phyloP scores from a whole-genome alignment of 83 land plant genomes.

The Isoetes engelmannii region DNA sequence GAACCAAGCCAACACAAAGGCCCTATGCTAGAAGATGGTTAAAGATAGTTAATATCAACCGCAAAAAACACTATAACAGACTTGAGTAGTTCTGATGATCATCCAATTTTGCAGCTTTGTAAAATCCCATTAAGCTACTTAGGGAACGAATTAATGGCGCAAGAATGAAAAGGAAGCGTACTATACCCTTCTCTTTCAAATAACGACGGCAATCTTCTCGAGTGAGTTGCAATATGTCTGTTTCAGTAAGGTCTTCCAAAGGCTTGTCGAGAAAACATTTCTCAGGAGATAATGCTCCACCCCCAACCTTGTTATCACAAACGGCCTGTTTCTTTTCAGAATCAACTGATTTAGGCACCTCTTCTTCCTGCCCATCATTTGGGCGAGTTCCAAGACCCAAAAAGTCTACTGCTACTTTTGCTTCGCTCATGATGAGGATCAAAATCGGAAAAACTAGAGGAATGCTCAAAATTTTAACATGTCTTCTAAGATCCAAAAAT shows the following conservation, averaged over 20 bases:
- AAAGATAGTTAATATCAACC: too few relatives aligned
- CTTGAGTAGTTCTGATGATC: too few relatives aligned
- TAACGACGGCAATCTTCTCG: neutral
- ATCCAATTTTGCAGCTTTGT: too few relatives aligned
- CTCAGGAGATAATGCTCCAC: neutral
- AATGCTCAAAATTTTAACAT: too few relatives aligned
- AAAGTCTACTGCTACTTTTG: neutral
- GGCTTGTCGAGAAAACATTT: neutral
- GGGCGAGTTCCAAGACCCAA: neutral
- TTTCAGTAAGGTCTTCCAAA: conserved; percentile 2
- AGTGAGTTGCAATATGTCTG: conserved; percentile 2
- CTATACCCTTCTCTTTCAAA: neutral
- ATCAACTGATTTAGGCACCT: neutral
- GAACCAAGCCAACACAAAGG: too few relatives aligned
- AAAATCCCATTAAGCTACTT: too few relatives aligned
- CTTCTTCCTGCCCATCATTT: neutral
- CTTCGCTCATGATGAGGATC: neutral
- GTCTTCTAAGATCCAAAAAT: neutral
- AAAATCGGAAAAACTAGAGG: neutral
- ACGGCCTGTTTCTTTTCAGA: neutral
- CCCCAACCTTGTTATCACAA: neutral
- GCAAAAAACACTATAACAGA: too few relatives aligned
- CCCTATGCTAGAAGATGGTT: too few relatives aligned
- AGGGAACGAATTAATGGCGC: too few relatives aligned
- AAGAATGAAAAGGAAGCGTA: too few relatives aligned